Evolutionary conservation across 2,329 filamentous ascomycete species (phyloP).

Genomic region (Colletotrichum nymphaeae): DNA sequence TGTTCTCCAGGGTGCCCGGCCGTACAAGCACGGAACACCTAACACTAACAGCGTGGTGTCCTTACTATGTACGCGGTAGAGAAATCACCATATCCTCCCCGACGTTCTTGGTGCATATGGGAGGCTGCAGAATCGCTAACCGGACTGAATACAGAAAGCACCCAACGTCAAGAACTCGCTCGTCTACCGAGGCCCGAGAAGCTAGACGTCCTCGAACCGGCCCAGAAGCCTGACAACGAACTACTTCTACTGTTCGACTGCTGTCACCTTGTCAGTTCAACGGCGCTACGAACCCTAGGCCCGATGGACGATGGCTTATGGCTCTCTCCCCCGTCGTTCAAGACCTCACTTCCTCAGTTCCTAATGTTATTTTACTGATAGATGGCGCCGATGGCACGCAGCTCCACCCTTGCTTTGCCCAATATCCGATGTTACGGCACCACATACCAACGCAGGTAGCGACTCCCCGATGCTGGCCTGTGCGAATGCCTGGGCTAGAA

Average conservation of each 20-base stretch:
- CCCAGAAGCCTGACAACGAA: neutral
- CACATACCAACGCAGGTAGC: constrained; percentile 29
- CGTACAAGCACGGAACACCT: constrained; percentile 3
- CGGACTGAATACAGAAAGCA: neutral
- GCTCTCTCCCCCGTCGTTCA: too few species aligned
- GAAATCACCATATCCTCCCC: constrained; percentile 11
- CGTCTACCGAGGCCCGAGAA: neutral
- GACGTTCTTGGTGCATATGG: neutral
- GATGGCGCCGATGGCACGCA: neutral
- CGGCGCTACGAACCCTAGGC: neutral
- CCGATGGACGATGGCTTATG: neutral
- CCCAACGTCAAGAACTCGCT: neutral
- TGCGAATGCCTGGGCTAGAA: neutral
- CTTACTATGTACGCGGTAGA: neutral
- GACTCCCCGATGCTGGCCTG: constrained; percentile 17
- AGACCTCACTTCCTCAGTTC: neutral
- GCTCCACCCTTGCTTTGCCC: constrained; percentile 27
- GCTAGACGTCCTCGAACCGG: neutral
- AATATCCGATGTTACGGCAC: constrained; percentile 33
- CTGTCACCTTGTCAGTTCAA: neutral
- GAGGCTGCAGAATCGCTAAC: neutral
- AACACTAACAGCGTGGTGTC: neutral
- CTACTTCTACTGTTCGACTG: neutral
- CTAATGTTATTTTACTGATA: neutral
- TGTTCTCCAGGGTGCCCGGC: constrained; percentile 17